Percentiles rank a stretch among this genome's conserved stretches.
Conservation (phyloP, 257 asterid species). For the Paraleonurus japonicus region DNA sequence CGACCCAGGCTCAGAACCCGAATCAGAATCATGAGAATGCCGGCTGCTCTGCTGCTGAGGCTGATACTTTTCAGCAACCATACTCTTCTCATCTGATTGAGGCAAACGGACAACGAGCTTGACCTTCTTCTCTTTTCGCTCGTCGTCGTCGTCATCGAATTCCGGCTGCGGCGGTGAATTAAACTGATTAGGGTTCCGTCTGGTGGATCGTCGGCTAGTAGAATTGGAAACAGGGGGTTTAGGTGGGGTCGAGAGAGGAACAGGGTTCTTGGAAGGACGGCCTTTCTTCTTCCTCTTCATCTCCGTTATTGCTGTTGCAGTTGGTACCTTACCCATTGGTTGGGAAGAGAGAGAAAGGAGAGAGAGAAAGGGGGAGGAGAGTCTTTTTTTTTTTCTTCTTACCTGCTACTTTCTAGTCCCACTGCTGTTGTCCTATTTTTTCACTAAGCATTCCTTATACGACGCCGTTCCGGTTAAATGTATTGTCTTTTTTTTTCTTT, state of each 20-base stretch:
- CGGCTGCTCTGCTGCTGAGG: conserved; percentile 30
- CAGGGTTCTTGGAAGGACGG: conserved; percentile 57
- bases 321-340: conserved; percentile 67
- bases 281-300: conserved; percentile 88
- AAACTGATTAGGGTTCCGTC: conserved; percentile 50
- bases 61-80: conserved; percentile 22
- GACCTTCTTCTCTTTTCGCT: conserved; percentile 82
- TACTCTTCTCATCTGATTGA: conserved; percentile 37
- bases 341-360: conserved; percentile 20
- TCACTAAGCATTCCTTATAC: background rate
- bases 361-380: conserved; percentile 7
- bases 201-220: conserved; percentile 51
- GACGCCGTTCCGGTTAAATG: background rate
- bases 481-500: background rate
- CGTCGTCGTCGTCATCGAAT: conserved; percentile 71
- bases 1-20: conserved; percentile 50
- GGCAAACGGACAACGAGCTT: conserved; percentile 85
- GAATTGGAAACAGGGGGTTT: conserved; percentile 37
- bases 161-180: conserved; percentile 41
- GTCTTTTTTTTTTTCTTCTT: background rate
- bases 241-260: conserved; percentile 32
- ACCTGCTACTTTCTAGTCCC: conserved; percentile 14
- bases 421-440: background rate
- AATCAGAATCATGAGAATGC: conserved; percentile 46
- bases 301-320: conserved; percentile 39